Percentiles rank a stretch among this genome's conserved stretches.
Evolutionary conservation across 2,329 filamentous ascomycete genomes (phyloP).

Genomic region (Didymella keratinophila): DNA sequence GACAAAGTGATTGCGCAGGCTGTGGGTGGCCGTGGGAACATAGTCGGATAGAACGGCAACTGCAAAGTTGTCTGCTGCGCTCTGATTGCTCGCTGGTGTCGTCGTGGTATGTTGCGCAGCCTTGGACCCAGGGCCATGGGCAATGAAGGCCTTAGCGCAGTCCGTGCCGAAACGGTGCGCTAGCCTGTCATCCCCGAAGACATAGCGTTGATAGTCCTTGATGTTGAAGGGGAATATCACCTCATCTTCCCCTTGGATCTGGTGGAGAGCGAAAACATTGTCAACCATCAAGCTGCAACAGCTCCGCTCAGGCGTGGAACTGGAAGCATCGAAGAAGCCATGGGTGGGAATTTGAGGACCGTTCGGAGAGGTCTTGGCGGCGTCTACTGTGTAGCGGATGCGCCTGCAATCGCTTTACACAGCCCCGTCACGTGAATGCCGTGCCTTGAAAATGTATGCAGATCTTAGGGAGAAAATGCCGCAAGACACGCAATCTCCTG

Average conservation of each 20-base stretch:
- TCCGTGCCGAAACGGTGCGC: slow-evolving; percentile 37
- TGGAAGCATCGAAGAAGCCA: slow-evolving; percentile 11
- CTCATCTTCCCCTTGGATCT: slow-evolving; percentile 23
- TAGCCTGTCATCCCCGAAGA: slow-evolving; percentile 38
- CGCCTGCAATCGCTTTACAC: slow-evolving; percentile 22
- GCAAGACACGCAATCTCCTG: slow-evolving; percentile 17
- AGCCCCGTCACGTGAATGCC: slow-evolving; percentile 23
- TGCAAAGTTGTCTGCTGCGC: slow-evolving; percentile 25
- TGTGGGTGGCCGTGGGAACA: slow-evolving; percentile 33
- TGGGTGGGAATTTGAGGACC: slow-evolving; percentile 29
- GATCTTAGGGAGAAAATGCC: slow-evolving; percentile 24
- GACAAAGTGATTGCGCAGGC: slow-evolving; percentile 34
- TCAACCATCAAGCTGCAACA: slow-evolving; percentile 29
- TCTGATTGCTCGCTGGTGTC: slow-evolving; percentile 26
- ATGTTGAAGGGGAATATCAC: slow-evolving; percentile 31
- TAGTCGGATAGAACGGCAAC: slow-evolving; percentile 37
- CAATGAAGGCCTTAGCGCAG: slow-evolving; percentile 37
- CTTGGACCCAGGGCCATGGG: slow-evolving; percentile 17
- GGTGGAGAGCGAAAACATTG: slow-evolving; percentile 33
- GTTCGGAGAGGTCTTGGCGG: slow-evolving; percentile 22
- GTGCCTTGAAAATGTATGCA: slow-evolving; percentile 21
- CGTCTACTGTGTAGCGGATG: slow-evolving; percentile 22
- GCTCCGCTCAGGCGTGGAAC: slow-evolving; percentile 17
- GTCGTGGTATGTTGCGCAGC: slow-evolving; percentile 15
- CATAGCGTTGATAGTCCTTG: slow-evolving; percentile 35